These are phyloP conservation scores for Arthrobotrys megalospora DNA, from an alignment of 2,329 filamentous ascomycete genomes.

Conservation along the genomic window DNA sequence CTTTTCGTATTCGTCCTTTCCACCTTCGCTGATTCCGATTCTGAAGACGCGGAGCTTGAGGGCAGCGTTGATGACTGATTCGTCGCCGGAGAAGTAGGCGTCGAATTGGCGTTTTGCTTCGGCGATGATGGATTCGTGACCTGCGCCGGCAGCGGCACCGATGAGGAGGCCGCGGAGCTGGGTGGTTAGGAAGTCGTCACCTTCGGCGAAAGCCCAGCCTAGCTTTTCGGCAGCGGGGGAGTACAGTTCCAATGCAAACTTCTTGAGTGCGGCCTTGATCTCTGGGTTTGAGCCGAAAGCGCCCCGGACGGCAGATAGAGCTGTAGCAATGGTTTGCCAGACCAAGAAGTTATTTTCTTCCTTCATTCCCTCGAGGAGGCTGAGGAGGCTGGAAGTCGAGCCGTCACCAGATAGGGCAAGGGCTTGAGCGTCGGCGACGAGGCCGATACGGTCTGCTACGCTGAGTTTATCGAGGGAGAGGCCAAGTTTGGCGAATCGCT, in stretches of 20 bases:
- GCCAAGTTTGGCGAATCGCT: conserved; percentile 84
- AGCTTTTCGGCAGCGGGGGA: conserved; percentile 81
- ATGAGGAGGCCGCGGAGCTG: conserved; percentile 88
- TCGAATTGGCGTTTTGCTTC: conserved; percentile 86
- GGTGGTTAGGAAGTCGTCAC: conserved; percentile 84
- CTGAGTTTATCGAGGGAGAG: conserved; percentile 81
- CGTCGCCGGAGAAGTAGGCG: conserved; percentile 80
- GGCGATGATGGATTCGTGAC: conserved; percentile 80
- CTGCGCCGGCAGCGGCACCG: conserved; percentile 79
- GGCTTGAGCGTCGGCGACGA: conserved; percentile 90
- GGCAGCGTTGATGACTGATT: conserved; percentile 82
- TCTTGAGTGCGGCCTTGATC: conserved; percentile 80
- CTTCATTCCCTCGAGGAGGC: conserved; percentile 87
- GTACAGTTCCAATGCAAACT: conserved; percentile 84
- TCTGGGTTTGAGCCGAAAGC: conserved; percentile 80
- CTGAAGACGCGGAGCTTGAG: conserved; percentile 85
- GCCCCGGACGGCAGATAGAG: conserved; percentile 82
- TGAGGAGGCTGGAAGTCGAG: conserved; percentile 83
- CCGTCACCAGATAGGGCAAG: conserved; percentile 89
- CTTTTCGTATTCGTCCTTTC: conserved; percentile 77
- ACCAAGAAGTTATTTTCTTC: conserved; percentile 88
- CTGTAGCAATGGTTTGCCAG: conserved; percentile 86
- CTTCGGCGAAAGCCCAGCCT: conserved; percentile 85
- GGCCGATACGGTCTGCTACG: conserved; percentile 90
- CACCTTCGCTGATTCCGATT: conserved; percentile 81